Evolutionary conservation across 768 basidiomycete species (phyloP).

Genomic region (Cystoderma amianthinum): DNA sequence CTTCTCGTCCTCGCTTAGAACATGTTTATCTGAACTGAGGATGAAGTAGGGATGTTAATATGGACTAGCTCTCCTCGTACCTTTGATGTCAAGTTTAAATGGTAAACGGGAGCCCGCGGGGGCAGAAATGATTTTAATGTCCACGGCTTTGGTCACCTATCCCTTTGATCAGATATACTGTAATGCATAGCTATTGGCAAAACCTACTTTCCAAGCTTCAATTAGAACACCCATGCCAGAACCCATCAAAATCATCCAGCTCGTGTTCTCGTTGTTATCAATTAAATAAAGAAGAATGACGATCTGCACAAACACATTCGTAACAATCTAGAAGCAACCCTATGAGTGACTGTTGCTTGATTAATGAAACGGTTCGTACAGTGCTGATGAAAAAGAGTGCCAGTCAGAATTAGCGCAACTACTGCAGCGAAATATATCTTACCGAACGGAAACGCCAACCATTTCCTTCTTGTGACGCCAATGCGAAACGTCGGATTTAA

Average conservation of each 20-base stretch:
- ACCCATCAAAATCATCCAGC: constrained; percentile 94
- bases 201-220: constrained; percentile 88
- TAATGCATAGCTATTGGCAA: constrained; percentile 3
- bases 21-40: constrained; percentile 73
- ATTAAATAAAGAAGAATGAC: constrained; percentile 89
- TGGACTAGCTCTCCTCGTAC: constrained; percentile 28
- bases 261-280: constrained; percentile 93
- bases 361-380: constrained; percentile 33
- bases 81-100: constrained; percentile 77
- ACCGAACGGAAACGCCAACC: constrained; percentile 92
- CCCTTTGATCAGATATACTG: constrained; percentile 9
- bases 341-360: no score
- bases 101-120: constrained; percentile 64
- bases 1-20: constrained; percentile 94
- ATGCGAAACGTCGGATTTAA: constrained; percentile 91
- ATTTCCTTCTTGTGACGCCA: constrained; percentile 95
- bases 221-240: constrained; percentile 77
- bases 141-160: constrained; percentile 86
- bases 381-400: constrained; percentile 36
- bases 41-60: constrained; percentile 3
- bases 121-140: constrained; percentile 64
- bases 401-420: neutral
- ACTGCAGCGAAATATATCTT: constrained; percentile 11
- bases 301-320: constrained; percentile 91
- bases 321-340: constrained; percentile 49